These are phyloP conservation scores for Primulina eburnea DNA, from an alignment of 257 asterid species.

Conservation along the genomic window DNA sequence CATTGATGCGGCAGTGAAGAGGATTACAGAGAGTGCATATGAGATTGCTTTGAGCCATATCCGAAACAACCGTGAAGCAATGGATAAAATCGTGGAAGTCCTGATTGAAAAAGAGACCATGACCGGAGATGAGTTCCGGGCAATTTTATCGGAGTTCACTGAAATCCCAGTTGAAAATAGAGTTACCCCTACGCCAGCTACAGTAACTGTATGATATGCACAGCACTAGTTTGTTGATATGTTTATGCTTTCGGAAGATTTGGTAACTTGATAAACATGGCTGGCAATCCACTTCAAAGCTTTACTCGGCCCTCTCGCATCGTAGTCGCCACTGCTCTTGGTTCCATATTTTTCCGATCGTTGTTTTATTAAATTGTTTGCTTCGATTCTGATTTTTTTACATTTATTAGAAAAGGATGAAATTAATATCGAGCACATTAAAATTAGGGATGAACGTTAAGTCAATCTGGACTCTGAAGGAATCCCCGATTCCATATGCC, in stretches of 20 bases:
- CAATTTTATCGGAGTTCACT: constrained; percentile 70
- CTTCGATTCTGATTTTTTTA: too few relatives aligned
- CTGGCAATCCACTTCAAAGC: too few relatives aligned
- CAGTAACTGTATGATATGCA: constrained; percentile 53
- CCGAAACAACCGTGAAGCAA: constrained; percentile 80
- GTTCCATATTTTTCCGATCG: too few relatives aligned
- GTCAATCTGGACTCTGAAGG: too few relatives aligned
- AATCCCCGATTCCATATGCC: too few relatives aligned
- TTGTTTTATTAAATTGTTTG: too few relatives aligned
- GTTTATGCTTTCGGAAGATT: background rate
- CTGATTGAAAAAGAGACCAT: constrained; percentile 93
- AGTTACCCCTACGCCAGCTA: constrained; percentile 50
- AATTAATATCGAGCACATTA: too few relatives aligned
- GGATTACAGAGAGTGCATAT: constrained; percentile 70
- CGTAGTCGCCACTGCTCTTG: too few relatives aligned
- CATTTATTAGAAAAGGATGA: too few relatives aligned
- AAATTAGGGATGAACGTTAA: too few relatives aligned
- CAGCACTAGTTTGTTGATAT: constrained; percentile 23
- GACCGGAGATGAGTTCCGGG: constrained; percentile 88
- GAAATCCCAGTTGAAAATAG: constrained; percentile 81
- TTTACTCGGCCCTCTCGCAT: too few relatives aligned
- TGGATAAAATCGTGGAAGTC: constrained; percentile 86
- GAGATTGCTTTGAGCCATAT: constrained; percentile 75
- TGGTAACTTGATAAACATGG: too few relatives aligned
- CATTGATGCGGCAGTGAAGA: constrained; percentile 82